phyloP scores from a whole-genome alignment of 192 early-diverging fungal genomes.

The Coemansia sp. region DNA sequence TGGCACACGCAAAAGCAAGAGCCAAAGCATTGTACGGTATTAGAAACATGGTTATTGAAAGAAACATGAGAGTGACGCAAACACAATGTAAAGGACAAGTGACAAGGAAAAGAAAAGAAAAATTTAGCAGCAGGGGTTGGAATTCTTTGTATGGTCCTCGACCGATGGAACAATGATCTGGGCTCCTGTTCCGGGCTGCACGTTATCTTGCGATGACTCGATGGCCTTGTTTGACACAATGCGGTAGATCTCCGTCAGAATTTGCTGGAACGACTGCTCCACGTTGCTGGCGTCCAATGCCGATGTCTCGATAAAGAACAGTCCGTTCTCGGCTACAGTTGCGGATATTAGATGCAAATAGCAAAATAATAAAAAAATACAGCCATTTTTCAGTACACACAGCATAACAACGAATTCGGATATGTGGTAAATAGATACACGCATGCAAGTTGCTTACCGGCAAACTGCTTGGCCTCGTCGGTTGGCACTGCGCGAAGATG shows the following conservation, averaged over 20 bases:
- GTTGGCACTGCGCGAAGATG: slow-evolving; percentile 95
- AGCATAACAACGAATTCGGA: background rate
- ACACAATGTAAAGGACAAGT: slow-evolving; percentile 7
- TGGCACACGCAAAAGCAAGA: no score
- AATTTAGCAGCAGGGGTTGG: slow-evolving; percentile 68
- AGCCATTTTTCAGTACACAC: no score
- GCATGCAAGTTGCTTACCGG: slow-evolving; percentile 58
- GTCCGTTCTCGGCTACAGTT: slow-evolving; percentile 86
- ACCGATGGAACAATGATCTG: slow-evolving; percentile 67
- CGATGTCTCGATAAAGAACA: slow-evolving; percentile 98
- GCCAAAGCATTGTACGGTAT: background rate
- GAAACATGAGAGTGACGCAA: slow-evolving; percentile 4
- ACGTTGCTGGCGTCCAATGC: slow-evolving; percentile 97
- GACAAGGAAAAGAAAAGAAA: background rate
- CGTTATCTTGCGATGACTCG: slow-evolving; percentile 71
- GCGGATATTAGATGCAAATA: slow-evolving; percentile 40
- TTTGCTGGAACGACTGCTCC: slow-evolving; percentile 93
- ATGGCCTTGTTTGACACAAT: slow-evolving; percentile 97
- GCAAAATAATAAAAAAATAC: background rate
- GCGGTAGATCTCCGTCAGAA: slow-evolving; percentile 91
- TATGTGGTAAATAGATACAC: no score
- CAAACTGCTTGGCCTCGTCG: slow-evolving; percentile 97
- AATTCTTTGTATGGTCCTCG: slow-evolving; percentile 61
- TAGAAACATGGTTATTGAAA: slow-evolving; percentile 10
- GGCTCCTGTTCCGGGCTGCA: slow-evolving; percentile 67